These are phyloP conservation scores for Melocanna baccifera DNA, from an alignment of 176 grass and related monocot species.

Conservation along the genomic window DNA sequence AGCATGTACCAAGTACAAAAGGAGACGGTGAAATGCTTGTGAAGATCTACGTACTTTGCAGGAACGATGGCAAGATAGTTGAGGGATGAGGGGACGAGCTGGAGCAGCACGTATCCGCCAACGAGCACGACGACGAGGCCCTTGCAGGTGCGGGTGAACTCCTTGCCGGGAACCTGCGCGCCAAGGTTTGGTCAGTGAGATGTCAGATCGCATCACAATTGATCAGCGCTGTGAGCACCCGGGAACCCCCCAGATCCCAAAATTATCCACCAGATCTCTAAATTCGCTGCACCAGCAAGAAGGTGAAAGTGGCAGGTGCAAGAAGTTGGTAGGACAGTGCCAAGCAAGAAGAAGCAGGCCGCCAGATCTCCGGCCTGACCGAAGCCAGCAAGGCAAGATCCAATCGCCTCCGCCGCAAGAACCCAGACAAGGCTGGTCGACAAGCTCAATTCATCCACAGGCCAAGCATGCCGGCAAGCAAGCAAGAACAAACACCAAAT, in stretches of 20 bases:
- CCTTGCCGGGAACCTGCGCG: slow-evolving; percentile 61
- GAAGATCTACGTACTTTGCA: slow-evolving; percentile 45
- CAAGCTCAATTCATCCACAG: background rate
- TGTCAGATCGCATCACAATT: background rate
- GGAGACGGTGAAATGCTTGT: background rate
- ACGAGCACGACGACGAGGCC: slow-evolving; percentile 75
- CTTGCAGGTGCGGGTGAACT: slow-evolving; percentile 90
- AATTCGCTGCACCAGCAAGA: background rate
- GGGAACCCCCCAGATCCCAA: background rate
- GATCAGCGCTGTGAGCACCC: slow-evolving; percentile 14
- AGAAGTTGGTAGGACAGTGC: background rate
- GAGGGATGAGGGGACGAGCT: slow-evolving; percentile 68
- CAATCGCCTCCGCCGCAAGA: background rate
- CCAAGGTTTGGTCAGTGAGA: background rate
- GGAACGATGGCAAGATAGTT: slow-evolving; percentile 81
- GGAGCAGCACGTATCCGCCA: slow-evolving; percentile 76
- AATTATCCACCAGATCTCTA: background rate
- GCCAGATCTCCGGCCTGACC: background rate
- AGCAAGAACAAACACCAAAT: background rate
- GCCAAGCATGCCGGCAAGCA: background rate
- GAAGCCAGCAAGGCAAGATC: background rate
- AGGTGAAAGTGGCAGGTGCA: background rate
- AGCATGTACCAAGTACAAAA: background rate
- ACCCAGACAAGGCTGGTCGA: background rate
- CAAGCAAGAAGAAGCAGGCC: background rate